Conservation (phyloP, 2,329 filamentous ascomycete species). For the Neonectria ditissima region DNA sequence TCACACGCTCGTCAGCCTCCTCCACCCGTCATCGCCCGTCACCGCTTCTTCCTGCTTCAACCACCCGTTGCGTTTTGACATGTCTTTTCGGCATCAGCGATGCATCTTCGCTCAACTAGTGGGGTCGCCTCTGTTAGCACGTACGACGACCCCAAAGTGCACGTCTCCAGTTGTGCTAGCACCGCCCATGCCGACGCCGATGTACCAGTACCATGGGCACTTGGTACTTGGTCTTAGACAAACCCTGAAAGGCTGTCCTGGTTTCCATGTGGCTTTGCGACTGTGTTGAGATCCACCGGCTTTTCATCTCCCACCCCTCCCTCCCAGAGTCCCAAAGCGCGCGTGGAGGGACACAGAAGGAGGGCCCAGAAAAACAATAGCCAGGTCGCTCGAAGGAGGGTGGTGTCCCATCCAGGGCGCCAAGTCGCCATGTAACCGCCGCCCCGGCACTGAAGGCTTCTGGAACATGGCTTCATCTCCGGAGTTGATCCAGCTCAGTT, state of each 20-base stretch:
- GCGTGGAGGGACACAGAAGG: constrained; percentile 10
- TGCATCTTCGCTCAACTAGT: constrained; percentile 19
- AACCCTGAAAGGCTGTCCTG: constrained; percentile 15
- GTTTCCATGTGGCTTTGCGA: constrained; percentile 29
- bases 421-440: constrained; percentile 21
- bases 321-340: background rate
- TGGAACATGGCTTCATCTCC: constrained; percentile 43
- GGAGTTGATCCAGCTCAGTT: constrained; percentile 16
- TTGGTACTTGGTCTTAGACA: constrained; percentile 18
- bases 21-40: constrained; percentile 14
- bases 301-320: constrained; percentile 23
- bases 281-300: constrained; percentile 21
- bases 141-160: background rate
- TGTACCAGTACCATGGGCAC: background rate
- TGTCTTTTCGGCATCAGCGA: constrained; percentile 25
- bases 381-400: background rate
- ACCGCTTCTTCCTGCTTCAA: constrained; percentile 24
- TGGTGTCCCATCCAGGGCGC: constrained; percentile 5
- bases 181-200: background rate
- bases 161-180: background rate
- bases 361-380: constrained; percentile 15
- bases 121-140: constrained; percentile 10
- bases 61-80: constrained; percentile 15
- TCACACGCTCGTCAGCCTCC: constrained; percentile 1
- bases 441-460: constrained; percentile 36